Conservation (phyloP, 257 asterid genomes). For the Petunia secreta region DNA sequence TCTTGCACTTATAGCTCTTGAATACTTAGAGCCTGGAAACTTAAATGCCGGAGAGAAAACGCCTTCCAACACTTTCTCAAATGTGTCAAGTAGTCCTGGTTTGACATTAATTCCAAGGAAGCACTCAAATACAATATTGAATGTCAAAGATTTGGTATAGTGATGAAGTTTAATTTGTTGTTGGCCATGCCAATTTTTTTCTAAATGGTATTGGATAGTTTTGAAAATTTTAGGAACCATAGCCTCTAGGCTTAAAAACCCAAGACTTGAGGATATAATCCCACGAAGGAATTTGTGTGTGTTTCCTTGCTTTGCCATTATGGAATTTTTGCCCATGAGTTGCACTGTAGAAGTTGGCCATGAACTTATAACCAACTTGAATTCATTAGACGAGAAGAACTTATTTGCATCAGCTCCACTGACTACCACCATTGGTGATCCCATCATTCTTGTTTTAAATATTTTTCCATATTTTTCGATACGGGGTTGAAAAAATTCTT, state of each 20-base stretch:
- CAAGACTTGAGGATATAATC: constrained; percentile 65
- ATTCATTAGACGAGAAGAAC: constrained; percentile 80
- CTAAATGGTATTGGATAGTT: constrained; percentile 49
- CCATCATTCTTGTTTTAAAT: constrained; percentile 82
- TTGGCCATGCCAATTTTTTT: constrained; percentile 31
- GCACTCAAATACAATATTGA: constrained; percentile 68
- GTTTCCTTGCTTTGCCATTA: constrained; percentile 88
- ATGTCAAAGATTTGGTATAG: constrained; percentile 52
- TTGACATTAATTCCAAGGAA: constrained; percentile 66
- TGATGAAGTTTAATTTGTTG: constrained; percentile 47
- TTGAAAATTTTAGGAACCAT: constrained; percentile 40
- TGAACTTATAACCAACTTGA: constrained; percentile 86
- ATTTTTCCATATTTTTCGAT: constrained; percentile 58
- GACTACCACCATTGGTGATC: constrained; percentile 74
- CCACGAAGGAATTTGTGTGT: constrained; percentile 70
- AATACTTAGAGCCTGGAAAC: constrained; percentile 64
- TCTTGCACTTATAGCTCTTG: constrained; percentile 69
- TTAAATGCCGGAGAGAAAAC: constrained; percentile 56
- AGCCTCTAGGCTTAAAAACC: constrained; percentile 43
- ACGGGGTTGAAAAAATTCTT: constrained; percentile 70
- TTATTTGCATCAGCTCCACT: constrained; percentile 83
- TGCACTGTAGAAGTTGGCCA: constrained; percentile 91
- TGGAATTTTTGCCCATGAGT: constrained; percentile 77
- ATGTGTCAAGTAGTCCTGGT: constrained; percentile 51
- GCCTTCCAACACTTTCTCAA: constrained; percentile 78